Base-by-base conservation (phyloP, 176 grass and related monocot genomes). In the Musa acuminata region DNA sequence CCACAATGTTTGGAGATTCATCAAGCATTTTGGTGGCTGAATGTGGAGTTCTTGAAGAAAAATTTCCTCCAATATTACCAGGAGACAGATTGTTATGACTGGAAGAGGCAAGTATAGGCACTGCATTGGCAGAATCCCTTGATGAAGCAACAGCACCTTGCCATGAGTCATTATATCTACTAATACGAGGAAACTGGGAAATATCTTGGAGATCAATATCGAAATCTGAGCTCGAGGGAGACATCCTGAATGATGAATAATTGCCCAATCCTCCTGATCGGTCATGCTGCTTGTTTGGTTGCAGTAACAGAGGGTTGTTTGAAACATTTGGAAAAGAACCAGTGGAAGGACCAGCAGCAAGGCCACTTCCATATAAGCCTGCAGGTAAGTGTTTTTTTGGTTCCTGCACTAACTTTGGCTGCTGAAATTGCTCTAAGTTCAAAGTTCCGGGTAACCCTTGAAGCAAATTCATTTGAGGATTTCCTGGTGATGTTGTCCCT, bases 121-220 rank as follows among this genome's bases (percentile, higher is more conserved):
- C 55, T 35, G 66, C 8, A 66, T 11, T 59, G 11, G 77, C 5
- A 13, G 68, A 48, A 78, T 66, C 55, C 11, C 62, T 8, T 9
- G 69, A 89, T 23, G 90, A 89, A 48, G 73, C 62, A 67, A 82
- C 68, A 26, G 76, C 84, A 63, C 11, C 14, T 50, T 78, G 67
- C 65, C 70, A 69, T 67, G 81, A 75, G 70, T 64, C 77, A 53
- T 76, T 69, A 48, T 10, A 81, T 76, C 69, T 78, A 17, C 20
- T 43, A 78, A 89, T 83, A 59, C 81, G 23, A 65, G 23, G 4
- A 86, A 87, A 82, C 67, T 84, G 81, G 68, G 76, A 51, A 80
- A 79, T 55, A 9, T 86, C 90, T 2, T 64, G 48, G 75, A 80
- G 20, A 25, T 79, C 62, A 70, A 77, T 72, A 57, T 73, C 75